phyloP scores from a whole-genome alignment of 164 flowering plant genomes.

The Nelumbo lutea region DNA sequence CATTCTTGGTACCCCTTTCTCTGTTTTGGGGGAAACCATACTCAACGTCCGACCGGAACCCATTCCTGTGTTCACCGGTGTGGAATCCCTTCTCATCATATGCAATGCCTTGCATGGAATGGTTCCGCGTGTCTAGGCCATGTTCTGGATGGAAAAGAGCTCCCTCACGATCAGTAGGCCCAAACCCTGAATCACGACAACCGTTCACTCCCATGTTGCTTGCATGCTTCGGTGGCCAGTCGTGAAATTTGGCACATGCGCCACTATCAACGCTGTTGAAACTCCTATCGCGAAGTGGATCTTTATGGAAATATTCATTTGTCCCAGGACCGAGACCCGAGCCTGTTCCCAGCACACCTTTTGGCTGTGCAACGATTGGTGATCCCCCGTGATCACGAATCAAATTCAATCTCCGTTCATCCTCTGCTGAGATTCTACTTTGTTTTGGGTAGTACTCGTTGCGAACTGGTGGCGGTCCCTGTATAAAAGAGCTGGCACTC shows the following conservation, averaged over 20 bases:
- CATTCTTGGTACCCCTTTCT: constrained; percentile 6
- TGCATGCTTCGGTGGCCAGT: not conserved
- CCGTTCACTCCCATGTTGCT: not conserved
- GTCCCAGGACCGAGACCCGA: not conserved
- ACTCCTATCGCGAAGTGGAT: constrained; percentile 1
- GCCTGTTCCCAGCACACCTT: constrained; percentile 8
- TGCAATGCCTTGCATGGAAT: not conserved
- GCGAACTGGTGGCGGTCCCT: not conserved
- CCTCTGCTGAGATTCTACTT: constrained; percentile 21
- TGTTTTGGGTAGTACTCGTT: constrained; percentile 8
- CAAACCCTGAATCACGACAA: constrained; percentile 12
- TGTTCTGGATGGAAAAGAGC: constrained; percentile 7
- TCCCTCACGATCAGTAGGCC: constrained; percentile 11
- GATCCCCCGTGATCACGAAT: constrained; percentile 69
- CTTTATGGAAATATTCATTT: constrained; percentile 6
- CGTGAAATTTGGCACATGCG: not conserved
- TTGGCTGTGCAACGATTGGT: constrained; percentile 1
- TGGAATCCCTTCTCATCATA: constrained; percentile 9
- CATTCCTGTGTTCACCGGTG: constrained; percentile 8
- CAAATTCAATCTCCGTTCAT: constrained; percentile 69
- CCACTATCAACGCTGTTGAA: not conserved
- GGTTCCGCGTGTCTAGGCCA: constrained; percentile 1
- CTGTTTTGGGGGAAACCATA: not conserved
- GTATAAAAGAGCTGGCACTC: constrained; percentile 10
- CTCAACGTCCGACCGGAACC: constrained; percentile 2